Percentiles rank a stretch among this genome's conserved stretches.
These are phyloP conservation scores for Zasmidium citrigriseum DNA, from an alignment of 2,329 filamentous ascomycete genomes.

Conservation along the genomic window DNA sequence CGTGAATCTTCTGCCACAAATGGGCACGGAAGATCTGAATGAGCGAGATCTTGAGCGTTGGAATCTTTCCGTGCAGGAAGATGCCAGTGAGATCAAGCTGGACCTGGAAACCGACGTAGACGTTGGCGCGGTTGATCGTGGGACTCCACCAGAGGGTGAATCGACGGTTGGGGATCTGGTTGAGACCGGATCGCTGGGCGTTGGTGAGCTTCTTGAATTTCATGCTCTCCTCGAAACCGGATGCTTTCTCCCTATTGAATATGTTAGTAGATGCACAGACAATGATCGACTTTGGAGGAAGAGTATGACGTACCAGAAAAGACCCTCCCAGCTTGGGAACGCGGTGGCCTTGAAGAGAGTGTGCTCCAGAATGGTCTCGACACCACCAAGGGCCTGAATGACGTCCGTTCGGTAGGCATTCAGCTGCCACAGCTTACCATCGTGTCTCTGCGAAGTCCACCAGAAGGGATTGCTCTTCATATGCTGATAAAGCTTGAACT, in stretches of 20 bases:
- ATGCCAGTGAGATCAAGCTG: slow-evolving; percentile 97
- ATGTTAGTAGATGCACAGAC: slow-evolving; percentile 26
- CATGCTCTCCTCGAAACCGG: slow-evolving; percentile 61
- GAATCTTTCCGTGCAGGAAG: slow-evolving; percentile 98
- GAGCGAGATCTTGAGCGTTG: slow-evolving; percentile 93
- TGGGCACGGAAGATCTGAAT: slow-evolving; percentile 99
- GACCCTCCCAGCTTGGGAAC: slow-evolving; percentile 94
- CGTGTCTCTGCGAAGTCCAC: slow-evolving; percentile 98
- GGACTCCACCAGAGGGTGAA: slow-evolving; percentile 97
- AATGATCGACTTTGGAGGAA: slow-evolving; percentile 50
- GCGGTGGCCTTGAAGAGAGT: slow-evolving; percentile 88
- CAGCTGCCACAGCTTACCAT: slow-evolving; percentile 90
- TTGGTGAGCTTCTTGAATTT: slow-evolving; percentile 99
- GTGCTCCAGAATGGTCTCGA: slow-evolving; percentile 89
- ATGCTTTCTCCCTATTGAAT: slow-evolving; percentile 16
- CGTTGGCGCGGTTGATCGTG: slow-evolving; percentile 65
- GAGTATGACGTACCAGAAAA: slow-evolving; percentile 69
- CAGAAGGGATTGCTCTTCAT: slow-evolving; percentile 99
- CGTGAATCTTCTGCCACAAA: slow-evolving; percentile 99
- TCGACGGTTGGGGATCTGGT: slow-evolving; percentile 97
- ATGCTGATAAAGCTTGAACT: slow-evolving; percentile 97
- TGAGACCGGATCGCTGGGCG: slow-evolving; percentile 92
- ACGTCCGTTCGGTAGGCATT: slow-evolving; percentile 96
- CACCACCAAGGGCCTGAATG: slow-evolving; percentile 92
- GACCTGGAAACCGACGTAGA: slow-evolving; percentile 99